Base-by-base conservation (phyloP, 2,329 filamentous ascomycete genomes). In the Alternaria rosae region DNA sequence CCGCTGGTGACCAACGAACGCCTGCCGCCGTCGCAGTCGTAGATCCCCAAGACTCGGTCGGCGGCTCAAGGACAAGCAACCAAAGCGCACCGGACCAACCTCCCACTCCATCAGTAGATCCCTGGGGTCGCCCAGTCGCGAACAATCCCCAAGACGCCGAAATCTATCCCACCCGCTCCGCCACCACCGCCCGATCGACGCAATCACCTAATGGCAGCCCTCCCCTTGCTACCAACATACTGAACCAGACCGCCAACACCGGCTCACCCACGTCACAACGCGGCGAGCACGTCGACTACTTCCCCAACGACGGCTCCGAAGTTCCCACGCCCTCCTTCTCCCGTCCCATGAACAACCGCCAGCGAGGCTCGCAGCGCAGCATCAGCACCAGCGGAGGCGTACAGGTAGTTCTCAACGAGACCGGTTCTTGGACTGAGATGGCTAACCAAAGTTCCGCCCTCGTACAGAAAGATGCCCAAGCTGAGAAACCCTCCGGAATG, bases 351-450 rank as follows among this genome's bases (percentile, higher is more conserved):
- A 81, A 81, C 64, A 74, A 57, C 64, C 82, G 85, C 41, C 85
- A 84, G 13, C 84, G 86, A 42, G 87, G 87, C 30, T 87, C 87
- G 26, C 89, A 90, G 61, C 87, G 92, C 54, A 91, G 92, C 59
- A 89, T 88, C 59, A 92, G 90, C 69, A 90, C 92, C 72, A 88
- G 90, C 4, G 94, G 94, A 55, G 94, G 94, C 17, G 89, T 97
- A 57, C 93, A 97, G 79, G 92, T 97, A 71, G 94, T 95, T 20
- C 86, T 98, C 38, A 94, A 97, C 71, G 93, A 93, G 73, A 89
- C 90, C 15, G 92, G 93, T 62, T 94, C 91, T 78, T 98, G 94
- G 94, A 94, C 91, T 48, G 92, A 97, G 65, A 86, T 97, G 77
- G 92, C 93, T 51, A 90, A 94, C 62, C 91, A 94, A 72, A 94